Conservation (phyloP, 139 green algal genomes). For the Pleodorina starrii region DNA sequence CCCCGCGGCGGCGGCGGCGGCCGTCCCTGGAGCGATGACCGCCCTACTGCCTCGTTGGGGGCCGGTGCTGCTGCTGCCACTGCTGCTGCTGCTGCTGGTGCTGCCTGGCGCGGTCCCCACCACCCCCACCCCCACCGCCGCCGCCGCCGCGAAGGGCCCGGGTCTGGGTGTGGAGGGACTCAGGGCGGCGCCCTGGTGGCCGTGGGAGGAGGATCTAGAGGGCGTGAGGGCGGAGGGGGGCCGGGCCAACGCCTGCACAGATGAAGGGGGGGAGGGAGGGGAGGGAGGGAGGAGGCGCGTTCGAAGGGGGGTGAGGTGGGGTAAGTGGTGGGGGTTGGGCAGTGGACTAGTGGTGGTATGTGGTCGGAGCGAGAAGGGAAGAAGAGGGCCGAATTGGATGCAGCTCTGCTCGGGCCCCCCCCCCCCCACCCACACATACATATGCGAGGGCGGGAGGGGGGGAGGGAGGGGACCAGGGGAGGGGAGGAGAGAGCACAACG, state of each 20-base stretch:
- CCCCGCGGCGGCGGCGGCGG: no score
- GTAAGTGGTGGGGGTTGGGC: background rate
- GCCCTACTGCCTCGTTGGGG: no score
- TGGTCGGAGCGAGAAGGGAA: background rate
- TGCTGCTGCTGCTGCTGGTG: background rate
- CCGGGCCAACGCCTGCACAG: background rate
- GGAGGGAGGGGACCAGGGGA: background rate
- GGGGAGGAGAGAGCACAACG: background rate
- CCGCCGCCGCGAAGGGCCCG: background rate
- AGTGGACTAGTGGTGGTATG: background rate
- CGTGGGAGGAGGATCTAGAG: no score
- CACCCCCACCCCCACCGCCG: no score
- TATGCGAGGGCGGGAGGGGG: no score
- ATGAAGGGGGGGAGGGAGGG: background rate
- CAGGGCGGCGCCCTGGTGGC: background rate
- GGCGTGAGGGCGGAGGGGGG: background rate
- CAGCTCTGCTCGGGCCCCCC: background rate
- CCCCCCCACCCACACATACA: background rate
- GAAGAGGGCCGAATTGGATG: background rate
- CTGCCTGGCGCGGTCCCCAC: no score
- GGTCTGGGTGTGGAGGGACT: background rate
- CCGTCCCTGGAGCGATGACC: no score
- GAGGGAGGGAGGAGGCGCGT: background rate
- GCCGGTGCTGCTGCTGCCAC: background rate
- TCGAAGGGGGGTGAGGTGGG: background rate